phyloP scores from a whole-genome alignment of 305 asterid genomes.

The Salvia sclarea region DNA sequence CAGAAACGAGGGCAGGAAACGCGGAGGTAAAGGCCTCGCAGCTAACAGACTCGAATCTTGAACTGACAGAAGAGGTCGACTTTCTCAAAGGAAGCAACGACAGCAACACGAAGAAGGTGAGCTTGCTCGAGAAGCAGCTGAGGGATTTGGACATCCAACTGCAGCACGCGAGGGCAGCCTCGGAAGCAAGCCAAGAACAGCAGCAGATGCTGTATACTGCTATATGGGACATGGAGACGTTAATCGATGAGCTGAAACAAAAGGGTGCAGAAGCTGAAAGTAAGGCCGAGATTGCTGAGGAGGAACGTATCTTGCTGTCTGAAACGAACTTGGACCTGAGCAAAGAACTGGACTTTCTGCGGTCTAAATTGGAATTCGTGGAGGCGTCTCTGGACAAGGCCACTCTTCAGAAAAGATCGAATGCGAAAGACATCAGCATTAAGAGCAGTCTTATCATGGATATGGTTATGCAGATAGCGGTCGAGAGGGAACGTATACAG shows the following conservation, averaged over 20 bases:
- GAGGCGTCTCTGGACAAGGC: slow-evolving; percentile 55
- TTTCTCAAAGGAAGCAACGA: slow-evolving; percentile 71
- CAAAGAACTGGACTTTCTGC: slow-evolving; percentile 52
- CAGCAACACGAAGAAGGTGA: slow-evolving; percentile 51
- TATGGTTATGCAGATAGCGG: slow-evolving; percentile 61
- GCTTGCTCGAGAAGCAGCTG: slow-evolving; percentile 65
- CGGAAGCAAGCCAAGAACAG: slow-evolving; percentile 89
- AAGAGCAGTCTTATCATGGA: slow-evolving; percentile 63
- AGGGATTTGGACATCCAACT: slow-evolving; percentile 65
- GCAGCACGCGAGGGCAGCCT: slow-evolving; percentile 66
- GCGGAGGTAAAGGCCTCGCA: slow-evolving; percentile 63
- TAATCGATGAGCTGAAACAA: slow-evolving; percentile 85
- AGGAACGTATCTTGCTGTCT: slow-evolving; percentile 50
- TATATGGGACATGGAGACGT: slow-evolving; percentile 95
- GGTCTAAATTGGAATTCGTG: slow-evolving; percentile 44
- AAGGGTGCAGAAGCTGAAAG: slow-evolving; percentile 63
- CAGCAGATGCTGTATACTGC: slow-evolving; percentile 80
- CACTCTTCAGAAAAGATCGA: slow-evolving; percentile 50
- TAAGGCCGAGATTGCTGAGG: slow-evolving; percentile 62
- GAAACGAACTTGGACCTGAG: slow-evolving; percentile 54
- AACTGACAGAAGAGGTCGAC: slow-evolving; percentile 66
- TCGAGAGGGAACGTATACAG: slow-evolving; percentile 75
- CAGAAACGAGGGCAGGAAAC: slow-evolving; percentile 50
- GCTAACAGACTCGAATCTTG: slow-evolving; percentile 66
- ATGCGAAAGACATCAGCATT: slow-evolving; percentile 56